Evolutionary conservation across 1,284 basidiomycete genomes (phyloP).

Genomic region (Melampsora larici-populina): DNA sequence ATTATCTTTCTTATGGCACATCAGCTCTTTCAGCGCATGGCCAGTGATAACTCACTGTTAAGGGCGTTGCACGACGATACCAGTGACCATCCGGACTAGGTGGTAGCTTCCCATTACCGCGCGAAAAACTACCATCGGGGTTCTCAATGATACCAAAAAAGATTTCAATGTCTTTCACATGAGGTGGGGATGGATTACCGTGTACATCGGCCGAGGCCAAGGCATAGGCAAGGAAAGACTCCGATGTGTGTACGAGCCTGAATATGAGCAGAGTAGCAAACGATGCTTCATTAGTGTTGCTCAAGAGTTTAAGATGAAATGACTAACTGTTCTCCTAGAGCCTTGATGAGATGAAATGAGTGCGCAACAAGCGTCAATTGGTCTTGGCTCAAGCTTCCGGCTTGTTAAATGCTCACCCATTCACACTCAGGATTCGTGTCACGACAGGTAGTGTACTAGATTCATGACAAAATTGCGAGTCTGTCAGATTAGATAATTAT

Average conservation of each 20-base stretch:
- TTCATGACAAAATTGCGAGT: too few relatives aligned
- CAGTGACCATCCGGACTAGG: not conserved
- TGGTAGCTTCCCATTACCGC: not conserved
- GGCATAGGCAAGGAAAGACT: not conserved
- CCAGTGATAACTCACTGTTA: not conserved
- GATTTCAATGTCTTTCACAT: conserved; percentile 4
- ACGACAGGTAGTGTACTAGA: too few relatives aligned
- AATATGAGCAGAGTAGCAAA: not conserved
- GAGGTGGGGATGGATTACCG: not conserved
- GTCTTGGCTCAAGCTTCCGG: too few relatives aligned
- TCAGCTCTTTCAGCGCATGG: not conserved
- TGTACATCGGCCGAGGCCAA: not conserved
- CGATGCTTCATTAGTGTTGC: not conserved
- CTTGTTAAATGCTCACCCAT: too few relatives aligned
- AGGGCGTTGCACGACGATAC: not conserved
- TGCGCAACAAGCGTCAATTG: too few relatives aligned
- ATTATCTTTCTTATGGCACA: not conserved
- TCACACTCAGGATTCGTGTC: too few relatives aligned
- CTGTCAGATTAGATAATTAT: too few relatives aligned
- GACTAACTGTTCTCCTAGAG: too few relatives aligned
- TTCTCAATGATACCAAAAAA: conserved; percentile 8
- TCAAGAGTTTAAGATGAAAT: too few relatives aligned
- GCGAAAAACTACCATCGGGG: not conserved
- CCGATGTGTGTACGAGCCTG: not conserved
- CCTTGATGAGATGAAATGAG: too few relatives aligned